phyloP scores from a whole-genome alignment of 179 eudicot genomes.

The Corrigiola litoralis region DNA sequence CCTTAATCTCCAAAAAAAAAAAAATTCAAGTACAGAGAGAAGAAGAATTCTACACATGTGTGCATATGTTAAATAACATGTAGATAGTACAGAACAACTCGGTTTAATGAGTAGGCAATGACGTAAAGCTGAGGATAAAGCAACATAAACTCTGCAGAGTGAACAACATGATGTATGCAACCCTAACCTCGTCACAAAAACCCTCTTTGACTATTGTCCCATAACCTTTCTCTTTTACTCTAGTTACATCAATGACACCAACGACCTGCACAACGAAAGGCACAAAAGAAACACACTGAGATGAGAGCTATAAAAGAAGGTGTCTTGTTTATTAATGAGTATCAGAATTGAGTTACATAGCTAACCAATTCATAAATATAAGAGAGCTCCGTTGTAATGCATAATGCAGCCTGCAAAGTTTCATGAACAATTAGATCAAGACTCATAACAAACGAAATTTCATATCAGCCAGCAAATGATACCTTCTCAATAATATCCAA shows the following conservation, averaged over 20 bases:
- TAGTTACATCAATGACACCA: slow-evolving; percentile 78
- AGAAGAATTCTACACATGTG: too few species aligned
- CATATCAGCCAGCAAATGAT: slow-evolving; percentile 6
- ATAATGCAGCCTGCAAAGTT: slow-evolving; percentile 60
- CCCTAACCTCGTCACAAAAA: slow-evolving; percentile 87
- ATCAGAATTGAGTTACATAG: slow-evolving; percentile 12
- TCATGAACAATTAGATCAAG: slow-evolving; percentile 4
- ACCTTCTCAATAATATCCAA: slow-evolving; percentile 78
- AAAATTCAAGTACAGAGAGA: too few species aligned
- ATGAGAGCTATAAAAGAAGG: neutral
- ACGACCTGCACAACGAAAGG: slow-evolving; percentile 52
- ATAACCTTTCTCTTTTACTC: slow-evolving; percentile 85
- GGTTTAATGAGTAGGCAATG: neutral
- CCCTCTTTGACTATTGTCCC: slow-evolving; percentile 84
- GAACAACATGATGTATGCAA: slow-evolving; percentile 9
- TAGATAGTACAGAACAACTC: neutral
- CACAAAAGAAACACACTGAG: neutral
- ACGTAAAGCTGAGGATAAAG: neutral
- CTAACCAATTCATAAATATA: slow-evolving; percentile 89
- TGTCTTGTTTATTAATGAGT: slow-evolving; percentile 1
- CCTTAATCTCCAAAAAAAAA: too few species aligned
- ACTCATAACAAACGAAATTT: slow-evolving; percentile 1
- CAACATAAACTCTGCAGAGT: neutral
- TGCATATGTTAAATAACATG: neutral
- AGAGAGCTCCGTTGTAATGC: slow-evolving; percentile 74